These are phyloP conservation scores for Nepenthes alata DNA, from an alignment of 179 eudicot genomes.

Conservation along the genomic window DNA sequence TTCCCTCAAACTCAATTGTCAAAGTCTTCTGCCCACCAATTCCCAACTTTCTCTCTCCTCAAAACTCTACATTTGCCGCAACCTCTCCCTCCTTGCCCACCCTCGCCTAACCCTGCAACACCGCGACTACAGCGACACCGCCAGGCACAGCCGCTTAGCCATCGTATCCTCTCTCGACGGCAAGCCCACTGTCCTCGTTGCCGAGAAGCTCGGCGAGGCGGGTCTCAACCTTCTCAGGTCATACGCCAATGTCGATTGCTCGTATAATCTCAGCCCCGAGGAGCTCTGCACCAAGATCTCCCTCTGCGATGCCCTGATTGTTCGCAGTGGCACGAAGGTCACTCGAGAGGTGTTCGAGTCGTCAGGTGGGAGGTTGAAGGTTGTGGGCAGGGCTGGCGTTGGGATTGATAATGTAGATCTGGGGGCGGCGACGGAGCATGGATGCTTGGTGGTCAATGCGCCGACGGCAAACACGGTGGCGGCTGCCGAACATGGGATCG, in stretches of 20 bases:
- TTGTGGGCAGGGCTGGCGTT: slow-evolving; percentile 90
- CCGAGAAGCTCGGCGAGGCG: slow-evolving; percentile 84
- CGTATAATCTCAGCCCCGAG: slow-evolving; percentile 70
- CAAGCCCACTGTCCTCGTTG: slow-evolving; percentile 76
- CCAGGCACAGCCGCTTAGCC: slow-evolving; percentile 8
- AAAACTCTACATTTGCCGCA: slow-evolving; percentile 19
- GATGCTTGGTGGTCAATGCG: slow-evolving; percentile 87
- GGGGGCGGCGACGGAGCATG: slow-evolving; percentile 88
- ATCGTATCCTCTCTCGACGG: slow-evolving; percentile 30
- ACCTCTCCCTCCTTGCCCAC: slow-evolving; percentile 14
- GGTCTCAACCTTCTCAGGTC: slow-evolving; percentile 52
- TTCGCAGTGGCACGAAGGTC: slow-evolving; percentile 76
- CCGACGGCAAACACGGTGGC: slow-evolving; percentile 96
- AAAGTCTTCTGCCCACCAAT: slow-evolving; percentile 10
- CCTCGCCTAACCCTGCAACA: slow-evolving; percentile 2
- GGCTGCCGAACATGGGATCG: slow-evolving; percentile 97
- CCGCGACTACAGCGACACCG: slow-evolving; percentile 12
- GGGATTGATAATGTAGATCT: slow-evolving; percentile 97
- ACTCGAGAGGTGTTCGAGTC: slow-evolving; percentile 79
- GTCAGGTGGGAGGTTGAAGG: slow-evolving; percentile 69
- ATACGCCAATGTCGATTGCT: slow-evolving; percentile 81
- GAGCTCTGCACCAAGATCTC: slow-evolving; percentile 95
- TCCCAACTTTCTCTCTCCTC: slow-evolving; percentile 22
- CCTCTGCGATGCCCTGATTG: slow-evolving; percentile 79
- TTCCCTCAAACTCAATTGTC: slow-evolving; percentile 5